These are phyloP conservation scores for Ganoderma sp. DNA, from an alignment of 1,284 basidiomycete species.

Conservation along the genomic window DNA sequence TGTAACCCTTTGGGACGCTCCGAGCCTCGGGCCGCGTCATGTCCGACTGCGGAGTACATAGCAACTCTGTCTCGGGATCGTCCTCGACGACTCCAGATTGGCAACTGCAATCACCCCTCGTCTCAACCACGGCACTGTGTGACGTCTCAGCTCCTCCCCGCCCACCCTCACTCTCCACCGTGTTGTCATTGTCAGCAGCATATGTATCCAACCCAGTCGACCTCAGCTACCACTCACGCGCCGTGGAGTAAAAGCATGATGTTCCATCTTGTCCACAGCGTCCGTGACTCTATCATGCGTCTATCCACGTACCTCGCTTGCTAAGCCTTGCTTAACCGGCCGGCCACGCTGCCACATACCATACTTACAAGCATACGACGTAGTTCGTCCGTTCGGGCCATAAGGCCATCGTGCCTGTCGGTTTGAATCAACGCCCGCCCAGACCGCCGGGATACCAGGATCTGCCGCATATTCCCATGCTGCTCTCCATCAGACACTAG, in stretches of 20 bases:
- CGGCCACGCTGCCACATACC: neutral
- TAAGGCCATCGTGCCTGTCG: neutral
- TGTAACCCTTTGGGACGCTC: slow-evolving; percentile 1
- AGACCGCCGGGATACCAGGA: neutral
- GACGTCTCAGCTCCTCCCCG: neutral
- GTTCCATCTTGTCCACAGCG: neutral
- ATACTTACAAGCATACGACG: no score
- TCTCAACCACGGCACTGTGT: neutral
- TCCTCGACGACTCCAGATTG: neutral
- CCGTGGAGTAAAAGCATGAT: neutral
- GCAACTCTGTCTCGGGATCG: neutral
- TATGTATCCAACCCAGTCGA: neutral
- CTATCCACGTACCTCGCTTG: neutral
- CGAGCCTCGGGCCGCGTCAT: neutral
- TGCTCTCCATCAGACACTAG: neutral
- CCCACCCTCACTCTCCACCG: neutral
- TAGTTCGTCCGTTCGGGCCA: neutral
- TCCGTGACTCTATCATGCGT: neutral
- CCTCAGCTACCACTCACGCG: neutral
- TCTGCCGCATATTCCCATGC: slow-evolving; percentile 4
- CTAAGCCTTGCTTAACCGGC: neutral
- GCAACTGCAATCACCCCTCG: neutral
- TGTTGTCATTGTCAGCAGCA: neutral
- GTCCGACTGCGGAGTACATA: neutral
- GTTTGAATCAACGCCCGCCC: no score